phyloP scores from a whole-genome alignment of 2,329 filamentous ascomycete species.

The Stenocarpella maydis region DNA sequence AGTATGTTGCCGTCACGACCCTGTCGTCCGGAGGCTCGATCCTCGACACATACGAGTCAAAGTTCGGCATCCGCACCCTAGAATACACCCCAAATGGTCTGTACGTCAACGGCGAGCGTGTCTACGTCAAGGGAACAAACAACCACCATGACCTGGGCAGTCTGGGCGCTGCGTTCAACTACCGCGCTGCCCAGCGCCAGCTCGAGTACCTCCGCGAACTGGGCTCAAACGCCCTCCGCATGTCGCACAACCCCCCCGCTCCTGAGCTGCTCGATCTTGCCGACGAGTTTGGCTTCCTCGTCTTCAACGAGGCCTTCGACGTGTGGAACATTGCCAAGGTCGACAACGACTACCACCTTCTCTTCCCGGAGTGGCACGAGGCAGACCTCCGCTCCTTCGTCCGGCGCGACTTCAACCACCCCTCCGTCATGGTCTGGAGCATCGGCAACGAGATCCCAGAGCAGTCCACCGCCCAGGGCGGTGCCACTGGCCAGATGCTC shows the following conservation, averaged over 20 bases:
- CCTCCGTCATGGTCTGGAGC: conserved; percentile 61
- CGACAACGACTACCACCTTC: conserved; percentile 57
- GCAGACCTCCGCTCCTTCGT: conserved; percentile 59
- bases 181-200: conserved; percentile 56
- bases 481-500: conserved; percentile 46
- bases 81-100: conserved; percentile 52
- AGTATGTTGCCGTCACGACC: conserved; percentile 57
- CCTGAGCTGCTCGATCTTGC: conserved; percentile 58
- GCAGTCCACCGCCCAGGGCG: conserved; percentile 48
- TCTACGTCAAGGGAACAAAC: conserved; percentile 56
- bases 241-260: conserved; percentile 62
- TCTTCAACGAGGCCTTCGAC: conserved; percentile 64
- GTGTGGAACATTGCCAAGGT: conserved; percentile 55
- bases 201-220: conserved; percentile 58
- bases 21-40: conserved; percentile 41
- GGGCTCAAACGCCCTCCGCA: conserved; percentile 59
- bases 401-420: conserved; percentile 62
- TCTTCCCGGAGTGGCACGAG: conserved; percentile 63
- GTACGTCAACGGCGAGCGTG: conserved; percentile 53
- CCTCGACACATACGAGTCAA: conserved; percentile 57
- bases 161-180: conserved; percentile 59
- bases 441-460: conserved; percentile 63
- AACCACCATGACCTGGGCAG: conserved; percentile 62
- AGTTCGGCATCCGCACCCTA: conserved; percentile 58
- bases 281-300: conserved; percentile 58